phyloP scores from a whole-genome alignment of 164 flowering plant genomes.

The Brasenia schreberi region DNA sequence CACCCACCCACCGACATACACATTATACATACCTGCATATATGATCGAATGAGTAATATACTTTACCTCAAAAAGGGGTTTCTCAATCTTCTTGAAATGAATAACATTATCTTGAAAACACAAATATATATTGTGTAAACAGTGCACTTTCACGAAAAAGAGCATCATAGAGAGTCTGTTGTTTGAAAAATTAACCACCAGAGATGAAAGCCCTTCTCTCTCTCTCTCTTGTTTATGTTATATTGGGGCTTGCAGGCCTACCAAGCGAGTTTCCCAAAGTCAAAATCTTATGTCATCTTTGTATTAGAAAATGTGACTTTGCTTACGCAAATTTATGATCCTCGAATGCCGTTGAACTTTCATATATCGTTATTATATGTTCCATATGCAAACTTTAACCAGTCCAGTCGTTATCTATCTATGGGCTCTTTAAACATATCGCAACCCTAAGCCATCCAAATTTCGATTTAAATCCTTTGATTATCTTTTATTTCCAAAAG shows the following conservation, averaged over 20 bases:
- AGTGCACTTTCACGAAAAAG: too few species aligned
- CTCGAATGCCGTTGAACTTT: background rate
- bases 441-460: background rate
- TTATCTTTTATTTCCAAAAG: background rate
- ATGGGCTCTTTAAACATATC: background rate
- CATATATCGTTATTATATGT: background rate
- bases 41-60: too few species aligned
- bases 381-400: background rate
- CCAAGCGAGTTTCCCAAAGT: background rate
- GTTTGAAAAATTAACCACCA: too few species aligned
- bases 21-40: too few species aligned
- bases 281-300: background rate
- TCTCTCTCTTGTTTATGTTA: background rate
- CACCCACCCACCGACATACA: too few species aligned
- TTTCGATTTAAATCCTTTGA: background rate
- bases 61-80: too few species aligned
- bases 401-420: background rate
- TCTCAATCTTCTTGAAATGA: too few species aligned
- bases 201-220: background rate
- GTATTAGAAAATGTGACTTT: background rate
- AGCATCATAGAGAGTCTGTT: too few species aligned
- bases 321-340: background rate
- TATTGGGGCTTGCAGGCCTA: background rate
- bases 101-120: too few species aligned
- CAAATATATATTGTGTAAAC: too few species aligned